Conservation (phyloP, 768 basidiomycete species). For the Tremella yokohamensis region DNA sequence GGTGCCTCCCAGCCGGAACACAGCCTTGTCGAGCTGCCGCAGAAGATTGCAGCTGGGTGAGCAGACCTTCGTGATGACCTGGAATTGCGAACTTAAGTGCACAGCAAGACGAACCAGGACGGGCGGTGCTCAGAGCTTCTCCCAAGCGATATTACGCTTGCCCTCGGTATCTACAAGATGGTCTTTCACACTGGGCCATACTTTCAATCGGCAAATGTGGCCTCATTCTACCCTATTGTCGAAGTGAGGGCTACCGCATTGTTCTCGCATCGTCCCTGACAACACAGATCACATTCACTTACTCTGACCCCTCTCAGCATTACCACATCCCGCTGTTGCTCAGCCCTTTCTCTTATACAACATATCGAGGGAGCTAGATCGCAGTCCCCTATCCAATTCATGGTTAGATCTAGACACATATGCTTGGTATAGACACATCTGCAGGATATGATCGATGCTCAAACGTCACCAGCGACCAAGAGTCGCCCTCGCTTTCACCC, state of each 20-base stretch:
- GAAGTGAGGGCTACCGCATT: constrained; percentile 59
- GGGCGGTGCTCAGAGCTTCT: constrained; percentile 79
- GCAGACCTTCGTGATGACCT: background rate
- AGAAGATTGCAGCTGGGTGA: constrained; percentile 17
- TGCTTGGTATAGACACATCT: too few relatives aligned
- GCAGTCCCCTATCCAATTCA: too few relatives aligned
- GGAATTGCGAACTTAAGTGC: background rate
- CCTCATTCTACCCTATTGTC: constrained; percentile 84
- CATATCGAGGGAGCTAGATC: constrained; percentile 74
- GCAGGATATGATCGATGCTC: too few relatives aligned
- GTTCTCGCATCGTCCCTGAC: background rate
- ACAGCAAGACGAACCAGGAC: constrained; percentile 71
- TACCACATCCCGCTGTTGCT: constrained; percentile 89
- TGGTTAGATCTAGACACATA: too few relatives aligned
- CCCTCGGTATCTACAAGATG: constrained; percentile 73
- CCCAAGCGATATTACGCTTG: constrained; percentile 57
- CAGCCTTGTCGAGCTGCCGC: constrained; percentile 16
- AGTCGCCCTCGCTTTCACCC: too few relatives aligned
- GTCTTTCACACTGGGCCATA: constrained; percentile 79
- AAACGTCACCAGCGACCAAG: too few relatives aligned
- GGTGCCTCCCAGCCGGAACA: background rate
- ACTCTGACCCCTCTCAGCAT: constrained; percentile 71
- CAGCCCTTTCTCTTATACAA: constrained; percentile 86
- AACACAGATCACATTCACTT: constrained; percentile 69
- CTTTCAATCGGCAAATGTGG: constrained; percentile 62